Evolutionary conservation across 2,329 filamentous ascomycete genomes (phyloP), one percentile per base, ranked within the genome.

Genomic region (Neonectria magnoliae): DNA sequence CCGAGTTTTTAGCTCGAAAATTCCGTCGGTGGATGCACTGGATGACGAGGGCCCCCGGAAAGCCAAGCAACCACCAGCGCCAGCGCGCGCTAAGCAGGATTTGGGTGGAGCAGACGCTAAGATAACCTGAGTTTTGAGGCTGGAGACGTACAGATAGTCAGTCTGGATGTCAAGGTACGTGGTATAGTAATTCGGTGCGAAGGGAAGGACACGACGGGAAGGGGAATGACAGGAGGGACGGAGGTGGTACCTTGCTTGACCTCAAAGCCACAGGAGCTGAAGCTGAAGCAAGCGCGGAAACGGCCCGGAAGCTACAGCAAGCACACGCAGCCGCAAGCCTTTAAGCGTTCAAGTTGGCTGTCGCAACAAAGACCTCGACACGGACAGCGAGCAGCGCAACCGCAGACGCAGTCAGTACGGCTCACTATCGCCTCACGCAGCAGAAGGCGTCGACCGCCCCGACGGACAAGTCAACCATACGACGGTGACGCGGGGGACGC

Each of bases 1-100:
- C 72, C 73, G 73, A 76, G 70, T 70, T 76, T 76, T 77, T 76
- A 78, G 77, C 75, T 77, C 73, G 66, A 75, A 71, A 77, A 75
- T 68, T 71, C 71, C 64, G 69, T 74, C 57, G 57, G 60, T 52
- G 65, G 64, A 65, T 62, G 62, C 67, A 55, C 63, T 66, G 63
- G 68, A 68, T 71, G 66, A 66, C 70, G 68, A 71, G 64, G 62
- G 57, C 64, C 71, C 71, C 71, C 69, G 72, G 71, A 67, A 73
- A 72, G 67, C 70, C 71, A 69, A 65, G 63, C 63, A 66, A 62
- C 57, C 64, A 62, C 66, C 64, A 68, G 57, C 57, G 53, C 55
- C 62, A 61, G 53, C 27, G 38, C 51, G 33, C 31, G 51, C 51
- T 42, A 33, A 33, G 54, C 36, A 27, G n/a, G 6, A 41, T 53